phyloP scores from a whole-genome alignment of 257 asterid species.

The Paulownia fortunei region DNA sequence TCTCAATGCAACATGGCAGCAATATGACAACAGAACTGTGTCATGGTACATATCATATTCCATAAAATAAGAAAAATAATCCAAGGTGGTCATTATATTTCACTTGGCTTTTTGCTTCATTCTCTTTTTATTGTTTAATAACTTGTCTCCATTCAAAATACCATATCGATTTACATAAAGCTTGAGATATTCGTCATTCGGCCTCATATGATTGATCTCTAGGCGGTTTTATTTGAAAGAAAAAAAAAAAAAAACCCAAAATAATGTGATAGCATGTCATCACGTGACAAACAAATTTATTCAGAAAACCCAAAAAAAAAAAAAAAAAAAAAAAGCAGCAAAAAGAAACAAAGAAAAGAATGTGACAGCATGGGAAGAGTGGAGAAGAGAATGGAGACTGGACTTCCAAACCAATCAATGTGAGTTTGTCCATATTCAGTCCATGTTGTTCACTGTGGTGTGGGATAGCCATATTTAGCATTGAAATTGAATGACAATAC shows the following conservation, averaged over 20 bases:
- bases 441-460: too few relatives aligned
- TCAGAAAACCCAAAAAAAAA: not conserved
- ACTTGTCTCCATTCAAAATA: not conserved
- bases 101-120: too few relatives aligned
- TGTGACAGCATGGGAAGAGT: conserved; percentile 22
- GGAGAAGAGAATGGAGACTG: conserved; percentile 16
- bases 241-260: not conserved
- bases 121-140: not conserved
- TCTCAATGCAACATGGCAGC: not conserved
- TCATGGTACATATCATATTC: too few relatives aligned
- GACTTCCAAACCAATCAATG: conserved; percentile 3
- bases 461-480: not conserved
- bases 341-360: conserved; percentile 8
- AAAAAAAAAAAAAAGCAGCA: not conserved
- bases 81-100: too few relatives aligned
- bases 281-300: not conserved
- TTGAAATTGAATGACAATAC: conserved; percentile 27
- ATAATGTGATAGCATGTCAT: not conserved
- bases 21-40: too few relatives aligned
- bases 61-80: too few relatives aligned
- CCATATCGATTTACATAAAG: too few relatives aligned
- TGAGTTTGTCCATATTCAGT: conserved; percentile 23
- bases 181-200: too few relatives aligned
- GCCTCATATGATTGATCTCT: too few relatives aligned
- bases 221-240: too few relatives aligned